Percentiles rank a stretch among this genome's conserved stretches.
These are phyloP conservation scores for Sclerotinia sclerotiorum DNA, from an alignment of 2,329 filamentous ascomycete genomes.

Conservation along the genomic window DNA sequence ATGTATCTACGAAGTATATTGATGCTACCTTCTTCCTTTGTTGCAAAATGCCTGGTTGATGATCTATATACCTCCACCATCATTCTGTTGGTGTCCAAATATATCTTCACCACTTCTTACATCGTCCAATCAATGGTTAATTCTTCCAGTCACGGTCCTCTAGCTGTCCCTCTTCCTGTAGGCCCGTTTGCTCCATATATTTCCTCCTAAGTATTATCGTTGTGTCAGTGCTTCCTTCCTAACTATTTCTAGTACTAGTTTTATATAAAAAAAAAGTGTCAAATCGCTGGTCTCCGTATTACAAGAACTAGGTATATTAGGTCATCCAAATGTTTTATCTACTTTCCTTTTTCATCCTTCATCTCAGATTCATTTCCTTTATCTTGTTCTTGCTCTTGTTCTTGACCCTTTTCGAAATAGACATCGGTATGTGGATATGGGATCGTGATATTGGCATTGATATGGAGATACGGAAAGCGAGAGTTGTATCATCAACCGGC, in stretches of 20 bases:
- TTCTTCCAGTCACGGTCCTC: conserved; percentile 10
- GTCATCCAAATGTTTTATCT: conserved; percentile 5
- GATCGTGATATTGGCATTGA: neutral
- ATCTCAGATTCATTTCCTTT: conserved; percentile 8
- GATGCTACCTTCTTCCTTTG: neutral
- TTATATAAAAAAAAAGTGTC: neutral
- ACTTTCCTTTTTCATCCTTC: conserved; percentile 12
- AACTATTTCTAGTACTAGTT: conserved; percentile 9
- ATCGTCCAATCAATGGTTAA: neutral
- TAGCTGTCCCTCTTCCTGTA: conserved; percentile 6
- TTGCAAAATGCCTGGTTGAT: neutral
- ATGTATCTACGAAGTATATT: neutral
- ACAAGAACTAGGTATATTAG: neutral
- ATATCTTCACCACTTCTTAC: too few species aligned
- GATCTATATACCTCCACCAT: too few species aligned
- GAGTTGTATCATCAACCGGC: conserved; percentile 3
- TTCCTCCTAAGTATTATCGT: conserved; percentile 13
- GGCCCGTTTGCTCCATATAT: neutral
- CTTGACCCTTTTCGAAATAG: conserved; percentile 12
- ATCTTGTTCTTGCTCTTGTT: neutral
- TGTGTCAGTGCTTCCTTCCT: conserved; percentile 4
- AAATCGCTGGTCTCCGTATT: neutral
- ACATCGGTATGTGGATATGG: conserved; percentile 2
- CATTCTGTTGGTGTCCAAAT: neutral
- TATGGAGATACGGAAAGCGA: neutral